Evolutionary conservation across 1,139 yeast species (phyloP), one percentile per base, ranked within the genome.

Genomic region (Debaryomyces subglobosus): DNA sequence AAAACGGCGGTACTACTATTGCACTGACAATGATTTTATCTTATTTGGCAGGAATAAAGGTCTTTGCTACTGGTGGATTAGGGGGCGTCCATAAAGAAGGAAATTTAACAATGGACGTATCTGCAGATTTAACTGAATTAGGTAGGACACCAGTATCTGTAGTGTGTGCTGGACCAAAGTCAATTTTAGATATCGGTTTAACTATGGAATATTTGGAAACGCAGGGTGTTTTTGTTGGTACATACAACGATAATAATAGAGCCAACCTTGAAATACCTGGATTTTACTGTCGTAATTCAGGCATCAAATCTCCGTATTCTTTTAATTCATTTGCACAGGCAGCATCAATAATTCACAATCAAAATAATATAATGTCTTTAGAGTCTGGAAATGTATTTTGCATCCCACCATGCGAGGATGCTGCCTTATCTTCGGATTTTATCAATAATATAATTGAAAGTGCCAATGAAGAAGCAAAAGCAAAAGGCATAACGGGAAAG

Each of bases 51-150:
- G 95, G 96, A 0, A 88, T 90, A 57, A 78, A 81, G 55, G 91
- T 91, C 18, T 91, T 90, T 74, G 96, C 96, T 1, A 91, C 97
- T 2, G 97, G 97, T 35, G 97, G 97, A 1, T 74, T 90, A 24
- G 97, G 97, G 7, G 97, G 97, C 13, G 96, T 90, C 12, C 96
- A 91, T 60, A 77, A 90, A 49, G 89, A 87, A 10, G 96, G 87
- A 6, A 86, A 87, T 47, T 54, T 66, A 29, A 84, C 92, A 1
- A 80, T 89, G 82, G 97, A 90, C 65, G 74, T 90, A 23, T 85
- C 94, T 54, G 96, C 96, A 4, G 97, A 90, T 65, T 77, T 90
- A 54, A 91, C 89, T 35, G 97, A 90, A 61, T 73, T 91, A 49
- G 88, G 92, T 1, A 73, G 85, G 48, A 90, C 96, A 0, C 90